Conservation (phyloP, 2,329 filamentous ascomycete genomes). For the Fusarium anthophilum region DNA sequence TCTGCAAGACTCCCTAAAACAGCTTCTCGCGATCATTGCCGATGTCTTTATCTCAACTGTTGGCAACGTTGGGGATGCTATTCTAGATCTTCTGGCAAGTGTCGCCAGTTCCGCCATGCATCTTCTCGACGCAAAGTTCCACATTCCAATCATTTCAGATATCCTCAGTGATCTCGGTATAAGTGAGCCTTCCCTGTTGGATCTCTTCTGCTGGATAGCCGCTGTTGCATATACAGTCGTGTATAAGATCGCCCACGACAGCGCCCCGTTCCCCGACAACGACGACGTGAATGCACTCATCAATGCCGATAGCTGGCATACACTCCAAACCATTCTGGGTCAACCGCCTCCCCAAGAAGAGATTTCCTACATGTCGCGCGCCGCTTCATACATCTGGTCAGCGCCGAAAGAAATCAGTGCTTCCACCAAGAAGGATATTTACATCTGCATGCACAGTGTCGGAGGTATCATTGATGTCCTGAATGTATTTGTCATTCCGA, state of each 20-base stretch:
- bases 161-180: background rate
- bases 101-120: background rate
- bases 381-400: background rate
- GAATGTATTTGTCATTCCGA: background rate
- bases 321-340: background rate
- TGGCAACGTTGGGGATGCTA: background rate
- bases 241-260: rapidly evolving
- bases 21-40: background rate
- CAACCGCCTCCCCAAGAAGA: background rate
- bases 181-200: background rate
- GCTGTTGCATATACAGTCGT: background rate
- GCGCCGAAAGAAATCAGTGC: rapidly evolving
- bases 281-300: background rate
- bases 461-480: rapidly evolving
- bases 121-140: background rate
- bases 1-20: background rate
- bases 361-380: rapidly evolving
- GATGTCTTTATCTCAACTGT: background rate
- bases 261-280: background rate
- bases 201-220: background rate
- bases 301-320: background rate
- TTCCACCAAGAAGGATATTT: rapidly evolving
- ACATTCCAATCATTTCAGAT: background rate
- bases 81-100: background rate
- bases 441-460: rapidly evolving